Evolutionary conservation across 2,329 filamentous ascomycete genomes (phyloP).

Genomic region (Cercospora zeae-maydis): DNA sequence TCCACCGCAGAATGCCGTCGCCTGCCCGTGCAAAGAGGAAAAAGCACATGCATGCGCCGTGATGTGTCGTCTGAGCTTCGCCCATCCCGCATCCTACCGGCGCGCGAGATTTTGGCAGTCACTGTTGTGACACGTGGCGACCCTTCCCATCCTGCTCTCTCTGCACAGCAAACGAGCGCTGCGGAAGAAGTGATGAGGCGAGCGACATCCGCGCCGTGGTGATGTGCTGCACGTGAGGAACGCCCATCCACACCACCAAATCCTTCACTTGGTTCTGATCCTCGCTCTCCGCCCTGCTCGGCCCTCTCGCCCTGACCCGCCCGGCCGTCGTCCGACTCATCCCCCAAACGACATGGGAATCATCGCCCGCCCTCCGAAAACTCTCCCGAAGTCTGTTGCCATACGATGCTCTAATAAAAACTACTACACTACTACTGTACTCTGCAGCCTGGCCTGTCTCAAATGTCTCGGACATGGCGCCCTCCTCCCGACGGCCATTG

Average conservation of each 20-base stretch:
- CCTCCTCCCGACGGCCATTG: neutral
- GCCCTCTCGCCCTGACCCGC: neutral
- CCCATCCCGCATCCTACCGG: slow-evolving; percentile 1
- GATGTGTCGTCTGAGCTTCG: no score
- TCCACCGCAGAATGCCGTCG: slow-evolving; percentile 6
- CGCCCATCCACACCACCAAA: neutral
- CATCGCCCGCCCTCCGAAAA: neutral
- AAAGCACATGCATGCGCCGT: no score
- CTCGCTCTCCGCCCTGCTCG: neutral
- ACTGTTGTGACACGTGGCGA: slow-evolving; percentile 18
- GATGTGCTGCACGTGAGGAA: neutral
- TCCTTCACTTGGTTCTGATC: neutral
- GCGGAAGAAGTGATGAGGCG: neutral
- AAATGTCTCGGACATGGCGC: slow-evolving; percentile 6
- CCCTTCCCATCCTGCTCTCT: neutral
- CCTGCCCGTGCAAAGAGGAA: no score
- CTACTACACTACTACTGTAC: no score
- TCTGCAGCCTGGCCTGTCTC: neutral
- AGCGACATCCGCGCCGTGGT: neutral
- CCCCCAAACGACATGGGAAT: neutral
- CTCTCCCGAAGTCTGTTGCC: neutral
- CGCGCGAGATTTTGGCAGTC: slow-evolving; percentile 8
- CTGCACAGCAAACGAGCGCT: neutral
- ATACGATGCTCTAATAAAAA: neutral
- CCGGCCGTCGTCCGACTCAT: neutral